Percentiles rank a stretch among this genome's conserved stretches.
Conservation (phyloP, 2,329 filamentous ascomycete genomes). For the Ophiosphaerella herpotricha region DNA sequence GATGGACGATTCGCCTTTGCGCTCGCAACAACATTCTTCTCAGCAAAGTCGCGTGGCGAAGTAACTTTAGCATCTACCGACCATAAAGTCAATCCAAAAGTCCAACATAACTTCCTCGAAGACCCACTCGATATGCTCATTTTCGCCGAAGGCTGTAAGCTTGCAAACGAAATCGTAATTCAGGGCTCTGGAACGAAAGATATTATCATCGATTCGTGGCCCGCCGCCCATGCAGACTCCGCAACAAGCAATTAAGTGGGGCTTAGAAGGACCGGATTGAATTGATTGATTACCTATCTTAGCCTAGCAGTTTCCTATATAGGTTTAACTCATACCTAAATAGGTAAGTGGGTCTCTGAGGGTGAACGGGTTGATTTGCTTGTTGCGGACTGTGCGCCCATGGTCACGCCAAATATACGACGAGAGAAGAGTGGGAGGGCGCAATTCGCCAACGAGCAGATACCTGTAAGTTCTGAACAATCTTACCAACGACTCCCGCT, state of each 20-base stretch:
- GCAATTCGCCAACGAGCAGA: conserved; percentile 10
- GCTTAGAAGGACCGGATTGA: no score
- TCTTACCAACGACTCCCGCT: no score
- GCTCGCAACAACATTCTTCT: conserved; percentile 62
- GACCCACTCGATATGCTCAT: conserved; percentile 62
- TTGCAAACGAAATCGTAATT: conserved; percentile 62
- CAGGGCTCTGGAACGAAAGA: conserved; percentile 61
- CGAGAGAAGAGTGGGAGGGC: conserved; percentile 57
- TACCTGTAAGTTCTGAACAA: neutral
- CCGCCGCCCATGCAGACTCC: conserved; percentile 47
- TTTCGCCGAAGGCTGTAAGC: conserved; percentile 60
- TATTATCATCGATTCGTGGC: conserved; percentile 63
- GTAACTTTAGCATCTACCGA: conserved; percentile 57
- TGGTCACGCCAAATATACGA: conserved; percentile 58
- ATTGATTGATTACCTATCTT: no score
- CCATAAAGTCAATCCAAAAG: conserved; percentile 55
- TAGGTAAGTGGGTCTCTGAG: no score
- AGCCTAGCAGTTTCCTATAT: no score
- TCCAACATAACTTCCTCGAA: conserved; percentile 61
- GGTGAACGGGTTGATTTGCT: no score
- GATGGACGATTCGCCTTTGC: conserved; percentile 60
- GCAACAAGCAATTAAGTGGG: no score
- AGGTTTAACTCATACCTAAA: no score
- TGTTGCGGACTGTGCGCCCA: no score
- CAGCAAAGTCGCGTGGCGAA: conserved; percentile 57